Evolutionary conservation across 768 basidiomycete species (phyloP), one percentile per base, ranked within the genome.

Genomic region (Suillus brevipes): DNA sequence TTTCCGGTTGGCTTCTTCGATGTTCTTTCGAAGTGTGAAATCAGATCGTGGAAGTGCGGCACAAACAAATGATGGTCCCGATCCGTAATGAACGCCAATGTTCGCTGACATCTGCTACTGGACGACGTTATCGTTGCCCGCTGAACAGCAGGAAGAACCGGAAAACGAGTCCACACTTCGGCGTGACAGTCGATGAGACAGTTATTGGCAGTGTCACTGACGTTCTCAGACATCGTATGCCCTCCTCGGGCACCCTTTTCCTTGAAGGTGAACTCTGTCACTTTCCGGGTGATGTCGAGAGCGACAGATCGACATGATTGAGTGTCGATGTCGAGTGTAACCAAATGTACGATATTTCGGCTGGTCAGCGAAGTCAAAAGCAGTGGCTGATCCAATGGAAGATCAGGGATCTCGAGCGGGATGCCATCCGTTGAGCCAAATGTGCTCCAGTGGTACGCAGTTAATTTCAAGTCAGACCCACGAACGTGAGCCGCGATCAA

Each of bases 141-240:
- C 43, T 79, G 78, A 25, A 88, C 79, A 0, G 86, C 85, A 1
- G 87, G 77, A 2, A 84, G 67, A 3, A 88, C 86, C 0, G 87
- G 87, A 69, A 86, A 88, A 8, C 87, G 82, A 7, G 80, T 85
- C 87, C 87, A 88, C 31, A 86, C 82, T 18, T 86, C 85, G 0
- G 79, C 72, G 60, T 85, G 81, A 62, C 85, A 87, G 66, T 86
- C 84, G 16, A 88, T 74, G 12, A 88, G 74, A 49, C 76, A 81
- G 61, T 88, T 89, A 64, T 87, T 80, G 7, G 71, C 67, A 2
- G 79, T 80, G 20, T 20, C 43, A 20, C 43, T 20, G 6, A 60
- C 38, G n/a, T 55, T 62, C 25, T 64, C 60, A 37, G 60, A 63
- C 10, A 71, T 66, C 28, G 47, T 65, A 37, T 70, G 61, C n/a